Evolutionary conservation across 495 filamentous ascomycete species (phyloP).

Genomic region (Parathielavia hyrcaniae): DNA sequence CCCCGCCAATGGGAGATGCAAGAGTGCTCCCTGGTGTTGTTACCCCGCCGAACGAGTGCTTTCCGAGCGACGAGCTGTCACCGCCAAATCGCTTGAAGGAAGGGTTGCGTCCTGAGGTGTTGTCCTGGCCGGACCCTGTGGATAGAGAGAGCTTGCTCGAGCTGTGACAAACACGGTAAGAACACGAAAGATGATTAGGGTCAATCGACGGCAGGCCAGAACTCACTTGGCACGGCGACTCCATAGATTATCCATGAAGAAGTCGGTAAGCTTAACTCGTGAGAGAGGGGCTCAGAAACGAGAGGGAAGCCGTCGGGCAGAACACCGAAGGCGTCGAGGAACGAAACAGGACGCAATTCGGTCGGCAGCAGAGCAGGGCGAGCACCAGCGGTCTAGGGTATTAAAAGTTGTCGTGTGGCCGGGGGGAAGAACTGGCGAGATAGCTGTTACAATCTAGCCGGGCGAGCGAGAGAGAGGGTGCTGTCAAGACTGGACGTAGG

Average conservation of each 20-base stretch:
- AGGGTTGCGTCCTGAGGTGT: slow-evolving; percentile 60
- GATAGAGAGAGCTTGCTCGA: slow-evolving; percentile 86
- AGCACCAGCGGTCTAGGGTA: background rate
- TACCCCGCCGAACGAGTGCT: slow-evolving; percentile 81
- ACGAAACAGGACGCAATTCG: slow-evolving; percentile 3
- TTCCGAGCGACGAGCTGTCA: slow-evolving; percentile 68
- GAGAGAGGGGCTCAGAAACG: slow-evolving; percentile 13
- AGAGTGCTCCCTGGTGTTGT: slow-evolving; percentile 65
- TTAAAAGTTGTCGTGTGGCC: slow-evolving; percentile 1
- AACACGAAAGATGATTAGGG: slow-evolving; percentile 5
- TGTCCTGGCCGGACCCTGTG: slow-evolving; percentile 56
- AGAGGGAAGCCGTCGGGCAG: slow-evolving; percentile 14
- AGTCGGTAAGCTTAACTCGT: slow-evolving; percentile 29
- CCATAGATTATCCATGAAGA: slow-evolving; percentile 59
- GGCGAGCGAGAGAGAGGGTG: background rate
- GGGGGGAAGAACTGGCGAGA: background rate
- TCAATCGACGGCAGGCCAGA: background rate
- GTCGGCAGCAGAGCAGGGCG: slow-evolving; percentile 1
- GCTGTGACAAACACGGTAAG: slow-evolving; percentile 36
- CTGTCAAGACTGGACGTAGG: slow-evolving; percentile 14
- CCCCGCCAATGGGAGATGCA: slow-evolving; percentile 80
- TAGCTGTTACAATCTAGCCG: background rate
- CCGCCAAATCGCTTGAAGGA: slow-evolving; percentile 68
- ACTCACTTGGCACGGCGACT: slow-evolving; percentile 86
- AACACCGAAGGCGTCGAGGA: slow-evolving; percentile 14